Evolutionary conservation across 768 basidiomycete species (phyloP), one percentile per base, ranked within the genome.

Genomic region (Suillus lakei): DNA sequence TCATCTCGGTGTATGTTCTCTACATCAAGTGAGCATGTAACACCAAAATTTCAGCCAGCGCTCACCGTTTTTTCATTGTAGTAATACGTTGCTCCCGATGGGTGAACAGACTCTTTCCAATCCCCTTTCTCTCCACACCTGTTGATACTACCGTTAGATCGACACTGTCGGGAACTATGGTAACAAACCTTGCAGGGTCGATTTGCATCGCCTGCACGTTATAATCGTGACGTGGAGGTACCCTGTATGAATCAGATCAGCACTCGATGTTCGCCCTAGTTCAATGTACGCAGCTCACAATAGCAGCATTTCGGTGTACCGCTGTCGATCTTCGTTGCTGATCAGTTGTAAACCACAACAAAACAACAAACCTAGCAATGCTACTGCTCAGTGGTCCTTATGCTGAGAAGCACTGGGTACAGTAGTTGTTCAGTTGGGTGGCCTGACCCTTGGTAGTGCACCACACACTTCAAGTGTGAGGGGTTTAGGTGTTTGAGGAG

Each of bases 101-200:
- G 59, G 18, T 60, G 59, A 60, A 60, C 15, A 23, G 28, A 32
- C 28, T 43, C 39, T 10, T 59, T 7, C 59, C 59, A 60, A 43
- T 43, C 18, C 21, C 34, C 36, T 1, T 21, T 16, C 28, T 1
- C 28, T 43, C 28, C 59, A 15, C 12, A 5, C 2, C 39, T 39
- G 30, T 60, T 6, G 28, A n/a, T 32, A 10, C 18, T 10, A 28
- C 21, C 1, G 43, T 44, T 44, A 38, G 8, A n/a, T 39, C 10
- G 1, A 43, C 59, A 2, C 4, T 60, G 7, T 18, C 43, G 10
- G 2, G 4, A 32, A 32, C 16, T 1, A 36, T 26, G 36, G 36
- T 43, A 39, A 41, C 39, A 5, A 26, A 60, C 36, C 9, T 1
- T 7, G 13, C 10, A 2, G 8, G 7, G 36, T 43, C 36, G 39